Conservation (phyloP, 176 grass and related monocot genomes). For the Oryza punctata region DNA sequence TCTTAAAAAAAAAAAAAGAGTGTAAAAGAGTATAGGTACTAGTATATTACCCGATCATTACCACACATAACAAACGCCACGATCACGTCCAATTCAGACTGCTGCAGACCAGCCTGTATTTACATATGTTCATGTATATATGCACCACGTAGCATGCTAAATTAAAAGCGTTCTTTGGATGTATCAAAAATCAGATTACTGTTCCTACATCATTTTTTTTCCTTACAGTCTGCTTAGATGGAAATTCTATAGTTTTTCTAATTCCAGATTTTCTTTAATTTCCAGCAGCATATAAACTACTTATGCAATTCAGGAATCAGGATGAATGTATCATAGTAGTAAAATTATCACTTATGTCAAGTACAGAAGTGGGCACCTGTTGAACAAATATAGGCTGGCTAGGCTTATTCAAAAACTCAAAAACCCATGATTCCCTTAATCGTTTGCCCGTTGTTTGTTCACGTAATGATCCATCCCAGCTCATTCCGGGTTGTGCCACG, state of each 20-base stretch:
- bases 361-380: neutral
- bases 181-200: too few relatives aligned
- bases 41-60: too few relatives aligned
- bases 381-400: neutral
- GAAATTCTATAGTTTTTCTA: neutral
- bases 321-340: neutral
- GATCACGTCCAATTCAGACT: too few relatives aligned
- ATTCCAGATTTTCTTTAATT: neutral
- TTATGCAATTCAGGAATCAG: neutral
- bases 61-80: too few relatives aligned
- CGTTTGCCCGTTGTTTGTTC: slow-evolving; percentile 19
- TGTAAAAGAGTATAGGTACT: too few relatives aligned
- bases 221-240: too few relatives aligned
- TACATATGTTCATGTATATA: too few relatives aligned
- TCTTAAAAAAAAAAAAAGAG: too few relatives aligned
- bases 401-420: neutral
- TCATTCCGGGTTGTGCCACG: slow-evolving; percentile 27
- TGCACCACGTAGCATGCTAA: too few relatives aligned
- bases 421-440: slow-evolving; percentile 4
- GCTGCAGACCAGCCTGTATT: too few relatives aligned
- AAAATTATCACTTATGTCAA: neutral
- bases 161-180: too few relatives aligned
- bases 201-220: too few relatives aligned
- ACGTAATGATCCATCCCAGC: slow-evolving; percentile 26
- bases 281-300: neutral